Evolutionary conservation across 2,329 filamentous ascomycete species (phyloP).

Genomic region (Scopulariopsis brevicaulis): DNA sequence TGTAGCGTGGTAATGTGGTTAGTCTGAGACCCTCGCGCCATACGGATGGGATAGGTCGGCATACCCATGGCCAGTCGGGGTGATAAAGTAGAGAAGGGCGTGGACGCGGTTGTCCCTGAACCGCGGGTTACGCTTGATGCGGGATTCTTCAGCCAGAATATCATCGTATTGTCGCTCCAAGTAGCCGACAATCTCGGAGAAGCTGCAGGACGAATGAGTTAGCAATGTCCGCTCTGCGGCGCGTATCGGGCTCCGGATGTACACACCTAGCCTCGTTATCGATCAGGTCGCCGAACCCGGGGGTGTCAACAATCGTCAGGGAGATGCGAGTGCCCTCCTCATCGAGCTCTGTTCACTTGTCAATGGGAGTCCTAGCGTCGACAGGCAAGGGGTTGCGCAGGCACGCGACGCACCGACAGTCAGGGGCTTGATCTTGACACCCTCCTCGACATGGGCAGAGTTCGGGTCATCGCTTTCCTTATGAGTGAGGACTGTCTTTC

Average conservation of each 20-base stretch:
- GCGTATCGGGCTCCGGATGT: background rate
- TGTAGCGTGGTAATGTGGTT: constrained; percentile 20
- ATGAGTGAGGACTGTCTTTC: constrained; percentile 79
- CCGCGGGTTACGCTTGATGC: constrained; percentile 99
- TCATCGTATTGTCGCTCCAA: constrained; percentile 99
- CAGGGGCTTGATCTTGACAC: constrained; percentile 96
- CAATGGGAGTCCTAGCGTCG: constrained; percentile 1
- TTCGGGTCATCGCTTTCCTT: constrained; percentile 88
- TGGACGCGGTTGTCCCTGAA: constrained; percentile 99
- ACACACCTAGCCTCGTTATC: constrained; percentile 93
- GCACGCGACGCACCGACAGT: constrained; percentile 62
- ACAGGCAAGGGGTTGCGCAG: background rate
- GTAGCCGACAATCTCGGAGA: constrained; percentile 95
- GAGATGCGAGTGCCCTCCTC: constrained; percentile 98
- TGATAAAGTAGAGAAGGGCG: constrained; percentile 98
- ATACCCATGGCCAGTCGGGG: constrained; percentile 89
- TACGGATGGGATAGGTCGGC: constrained; percentile 12
- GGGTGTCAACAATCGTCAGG: constrained; percentile 95
- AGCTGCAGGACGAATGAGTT: constrained; percentile 41
- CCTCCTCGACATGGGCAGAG: constrained; percentile 86
- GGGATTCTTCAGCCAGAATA: constrained; percentile 96
- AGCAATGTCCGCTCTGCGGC: background rate
- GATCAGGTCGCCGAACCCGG: constrained; percentile 96
- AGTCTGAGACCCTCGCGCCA: constrained; percentile 5
- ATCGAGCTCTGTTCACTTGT: constrained; percentile 64